A percentile compares a stretch with the other conserved stretches of the same genome.
These are phyloP conservation scores for Deinandra increscens DNA, from an alignment of 129 eudicot genomes.

Conservation along the genomic window DNA sequence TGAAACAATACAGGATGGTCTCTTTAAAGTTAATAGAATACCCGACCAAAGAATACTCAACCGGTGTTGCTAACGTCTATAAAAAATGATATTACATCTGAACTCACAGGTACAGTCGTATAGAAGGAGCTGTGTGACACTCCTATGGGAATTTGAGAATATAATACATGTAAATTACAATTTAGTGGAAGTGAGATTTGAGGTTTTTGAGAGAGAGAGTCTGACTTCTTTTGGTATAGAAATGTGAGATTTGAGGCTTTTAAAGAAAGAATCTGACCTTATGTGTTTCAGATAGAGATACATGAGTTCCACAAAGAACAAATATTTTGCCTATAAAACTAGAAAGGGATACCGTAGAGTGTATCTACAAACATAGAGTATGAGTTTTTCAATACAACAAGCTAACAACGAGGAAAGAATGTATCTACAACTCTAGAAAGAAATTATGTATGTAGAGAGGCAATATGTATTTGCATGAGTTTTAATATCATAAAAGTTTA, in stretches of 20 bases:
- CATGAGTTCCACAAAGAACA: neutral
- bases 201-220: neutral
- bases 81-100: neutral
- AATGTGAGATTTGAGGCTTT: no score
- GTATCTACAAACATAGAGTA: neutral
- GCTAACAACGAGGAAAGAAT: neutral
- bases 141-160: neutral
- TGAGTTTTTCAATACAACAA: neutral
- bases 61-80: neutral
- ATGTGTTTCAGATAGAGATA: no score
- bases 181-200: neutral
- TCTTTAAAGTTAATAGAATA: neutral
- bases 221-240: no score
- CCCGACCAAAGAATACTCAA: neutral
- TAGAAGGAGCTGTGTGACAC: neutral
- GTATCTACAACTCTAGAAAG: conserved; percentile 5
- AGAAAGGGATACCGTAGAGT: neutral
- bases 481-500: neutral
- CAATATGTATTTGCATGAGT: neutral
- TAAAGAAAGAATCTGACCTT: no score
- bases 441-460: neutral
- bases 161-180: neutral
- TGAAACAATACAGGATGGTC: no score
- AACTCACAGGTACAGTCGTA: neutral
- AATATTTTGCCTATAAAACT: conserved; percentile 6